Percentiles rank a stretch among this genome's conserved stretches.
Conservation (phyloP, 345 rosid species). For the Eutrema yunnanense region DNA sequence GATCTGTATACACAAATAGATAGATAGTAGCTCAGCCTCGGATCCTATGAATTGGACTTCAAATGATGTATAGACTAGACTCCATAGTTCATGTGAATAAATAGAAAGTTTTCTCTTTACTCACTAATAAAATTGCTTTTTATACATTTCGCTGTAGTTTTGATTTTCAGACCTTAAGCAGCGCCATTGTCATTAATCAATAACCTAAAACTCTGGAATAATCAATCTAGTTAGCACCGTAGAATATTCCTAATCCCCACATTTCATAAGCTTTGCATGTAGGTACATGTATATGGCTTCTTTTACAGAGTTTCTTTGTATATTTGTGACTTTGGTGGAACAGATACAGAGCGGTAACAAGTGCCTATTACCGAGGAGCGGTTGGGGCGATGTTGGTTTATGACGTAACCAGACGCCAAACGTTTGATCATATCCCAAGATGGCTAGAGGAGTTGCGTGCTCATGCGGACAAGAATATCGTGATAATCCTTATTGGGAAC, state of each 20-base stretch:
- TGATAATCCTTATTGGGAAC: slow-evolving; percentile 70
- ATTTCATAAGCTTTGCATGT: background rate
- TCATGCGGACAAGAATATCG: slow-evolving; percentile 83
- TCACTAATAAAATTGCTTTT: background rate
- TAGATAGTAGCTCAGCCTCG: background rate
- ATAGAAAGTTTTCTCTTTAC: too few species aligned
- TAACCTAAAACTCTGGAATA: background rate
- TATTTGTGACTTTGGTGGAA: background rate
- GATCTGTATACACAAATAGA: too few species aligned
- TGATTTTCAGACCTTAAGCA: background rate
- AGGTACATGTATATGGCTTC: background rate
- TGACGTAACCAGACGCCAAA: slow-evolving; percentile 68
- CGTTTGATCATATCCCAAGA: slow-evolving; percentile 77
- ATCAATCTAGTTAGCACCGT: background rate
- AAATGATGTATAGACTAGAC: background rate
- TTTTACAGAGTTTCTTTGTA: background rate
- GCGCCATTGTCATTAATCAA: background rate
- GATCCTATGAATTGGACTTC: background rate
- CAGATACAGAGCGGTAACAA: slow-evolving; percentile 81
- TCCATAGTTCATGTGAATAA: background rate
- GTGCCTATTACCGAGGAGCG: slow-evolving; percentile 80
- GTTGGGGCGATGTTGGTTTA: slow-evolving; percentile 83
- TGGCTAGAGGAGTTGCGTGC: slow-evolving; percentile 77
- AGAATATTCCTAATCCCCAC: background rate
- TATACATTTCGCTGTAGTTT: background rate